Conservation (phyloP, 306 rosid species). For the Senna siamea region DNA sequence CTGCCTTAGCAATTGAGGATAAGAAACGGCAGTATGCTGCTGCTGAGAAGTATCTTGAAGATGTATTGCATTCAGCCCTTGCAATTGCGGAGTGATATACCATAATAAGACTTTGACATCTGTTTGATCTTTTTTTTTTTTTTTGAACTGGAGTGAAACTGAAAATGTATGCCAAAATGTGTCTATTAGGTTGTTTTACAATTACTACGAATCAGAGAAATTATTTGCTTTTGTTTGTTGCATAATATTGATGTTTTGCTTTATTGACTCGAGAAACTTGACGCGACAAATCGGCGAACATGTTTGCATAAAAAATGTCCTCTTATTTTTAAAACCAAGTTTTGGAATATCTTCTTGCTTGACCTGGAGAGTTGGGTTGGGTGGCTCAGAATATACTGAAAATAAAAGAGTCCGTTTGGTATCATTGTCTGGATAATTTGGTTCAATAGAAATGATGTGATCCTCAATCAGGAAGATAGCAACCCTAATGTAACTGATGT, state of each 20-base stretch:
- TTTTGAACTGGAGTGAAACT: background rate
- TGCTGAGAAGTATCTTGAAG: slow-evolving; percentile 95
- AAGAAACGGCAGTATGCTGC: slow-evolving; percentile 90
- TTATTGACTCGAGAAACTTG: background rate
- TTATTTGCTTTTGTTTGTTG: background rate
- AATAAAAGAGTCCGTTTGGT: too few relatives aligned
- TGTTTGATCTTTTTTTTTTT: background rate
- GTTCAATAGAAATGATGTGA: too few relatives aligned
- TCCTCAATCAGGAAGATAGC: too few relatives aligned
- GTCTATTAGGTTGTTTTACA: background rate
- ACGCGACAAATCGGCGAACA: background rate
- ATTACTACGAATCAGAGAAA: background rate
- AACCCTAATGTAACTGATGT: too few relatives aligned
- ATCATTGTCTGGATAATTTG: too few relatives aligned
- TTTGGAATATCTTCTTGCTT: too few relatives aligned
- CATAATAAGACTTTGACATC: background rate
- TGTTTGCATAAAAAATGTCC: background rate
- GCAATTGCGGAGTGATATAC: slow-evolving; percentile 52
- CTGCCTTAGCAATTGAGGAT: slow-evolving; percentile 96
- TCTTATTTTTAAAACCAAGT: too few relatives aligned
- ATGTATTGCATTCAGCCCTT: slow-evolving; percentile 88
- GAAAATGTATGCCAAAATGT: background rate
- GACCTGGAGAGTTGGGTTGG: too few relatives aligned
- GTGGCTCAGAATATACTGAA: too few relatives aligned
- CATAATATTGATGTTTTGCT: background rate